These are phyloP conservation scores for Barnettozyma populi DNA, from an alignment of 805 yeast species.

Conservation along the genomic window DNA sequence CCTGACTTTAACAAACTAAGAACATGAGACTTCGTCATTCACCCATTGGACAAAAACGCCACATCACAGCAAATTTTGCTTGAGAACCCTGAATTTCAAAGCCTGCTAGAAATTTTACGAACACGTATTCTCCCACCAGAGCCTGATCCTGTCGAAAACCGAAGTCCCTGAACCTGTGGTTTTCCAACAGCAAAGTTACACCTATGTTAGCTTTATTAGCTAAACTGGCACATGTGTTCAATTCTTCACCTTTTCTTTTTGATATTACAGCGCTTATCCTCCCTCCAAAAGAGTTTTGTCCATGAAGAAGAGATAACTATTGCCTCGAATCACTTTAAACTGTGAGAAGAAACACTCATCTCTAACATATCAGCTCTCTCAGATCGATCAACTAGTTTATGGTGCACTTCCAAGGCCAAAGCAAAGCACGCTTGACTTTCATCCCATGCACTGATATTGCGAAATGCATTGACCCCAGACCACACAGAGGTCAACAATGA, in stretches of 20 bases:
- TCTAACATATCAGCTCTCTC: not conserved
- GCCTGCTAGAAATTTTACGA: conserved; percentile 18
- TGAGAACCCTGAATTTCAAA: not conserved
- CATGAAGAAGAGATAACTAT: conserved; percentile 8
- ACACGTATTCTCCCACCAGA: conserved; percentile 16
- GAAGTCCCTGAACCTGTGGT: conserved; percentile 9
- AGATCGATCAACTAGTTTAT: not conserved
- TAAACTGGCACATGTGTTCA: conserved; percentile 3
- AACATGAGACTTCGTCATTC: not conserved
- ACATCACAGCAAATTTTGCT: conserved; percentile 5
- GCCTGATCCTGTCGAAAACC: conserved; percentile 1
- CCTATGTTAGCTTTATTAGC: conserved; percentile 8
- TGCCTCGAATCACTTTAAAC: conserved; percentile 4
- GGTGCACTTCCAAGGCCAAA: not conserved
- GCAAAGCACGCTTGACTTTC: conserved; percentile 1
- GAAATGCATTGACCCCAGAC: conserved; percentile 4
- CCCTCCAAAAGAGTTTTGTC: not conserved
- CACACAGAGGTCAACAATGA: not conserved
- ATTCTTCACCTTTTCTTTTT: conserved; percentile 11
- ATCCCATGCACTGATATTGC: conserved; percentile 4
- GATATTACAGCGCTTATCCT: conserved; percentile 15
- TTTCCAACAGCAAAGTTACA: conserved; percentile 4
- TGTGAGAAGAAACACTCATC: conserved; percentile 3
- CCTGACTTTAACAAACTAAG: conserved; percentile 3
- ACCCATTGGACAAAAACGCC: conserved; percentile 7